phyloP scores from a whole-genome alignment of 768 basidiomycete genomes.

The Lentinula sp. region DNA sequence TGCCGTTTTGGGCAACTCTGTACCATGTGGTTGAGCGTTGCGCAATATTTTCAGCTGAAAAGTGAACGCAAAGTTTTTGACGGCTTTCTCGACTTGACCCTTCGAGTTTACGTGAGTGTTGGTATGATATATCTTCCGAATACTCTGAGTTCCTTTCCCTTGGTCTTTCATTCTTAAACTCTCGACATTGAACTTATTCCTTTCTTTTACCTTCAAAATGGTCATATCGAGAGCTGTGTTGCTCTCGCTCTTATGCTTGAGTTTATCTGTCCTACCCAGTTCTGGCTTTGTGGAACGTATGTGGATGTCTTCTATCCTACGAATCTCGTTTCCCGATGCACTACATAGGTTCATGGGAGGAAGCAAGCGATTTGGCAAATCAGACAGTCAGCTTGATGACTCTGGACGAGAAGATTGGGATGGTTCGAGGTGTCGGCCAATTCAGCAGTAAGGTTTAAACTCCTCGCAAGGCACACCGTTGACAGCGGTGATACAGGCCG shows the following conservation, averaged over 20 bases:
- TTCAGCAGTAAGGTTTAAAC: constrained; percentile 27
- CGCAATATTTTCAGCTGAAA: background rate
- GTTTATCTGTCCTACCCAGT: background rate
- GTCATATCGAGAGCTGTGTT: background rate
- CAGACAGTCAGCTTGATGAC: constrained; percentile 32
- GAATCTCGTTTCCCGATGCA: background rate
- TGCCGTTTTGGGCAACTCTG: background rate
- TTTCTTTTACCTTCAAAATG: background rate
- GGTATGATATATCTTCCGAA: background rate
- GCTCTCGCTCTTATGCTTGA: background rate
- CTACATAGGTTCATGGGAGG: constrained; percentile 37
- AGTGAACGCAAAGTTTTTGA: background rate
- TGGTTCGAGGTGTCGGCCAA: constrained; percentile 40
- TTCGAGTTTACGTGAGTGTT: background rate
- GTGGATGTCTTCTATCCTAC: background rate
- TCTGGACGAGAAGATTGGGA: constrained; percentile 37
- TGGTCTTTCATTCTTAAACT: background rate
- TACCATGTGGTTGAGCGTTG: background rate
- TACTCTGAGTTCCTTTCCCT: background rate
- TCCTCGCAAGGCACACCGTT: background rate
- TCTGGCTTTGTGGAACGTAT: constrained; percentile 3
- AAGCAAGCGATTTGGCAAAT: constrained; percentile 32
- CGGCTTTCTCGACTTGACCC: background rate
- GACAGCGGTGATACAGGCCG: constrained; percentile 24
- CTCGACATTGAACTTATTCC: background rate